Evolutionary conservation across 2,329 filamentous ascomycete genomes (phyloP).

Genomic region (Neurospora crassa): DNA sequence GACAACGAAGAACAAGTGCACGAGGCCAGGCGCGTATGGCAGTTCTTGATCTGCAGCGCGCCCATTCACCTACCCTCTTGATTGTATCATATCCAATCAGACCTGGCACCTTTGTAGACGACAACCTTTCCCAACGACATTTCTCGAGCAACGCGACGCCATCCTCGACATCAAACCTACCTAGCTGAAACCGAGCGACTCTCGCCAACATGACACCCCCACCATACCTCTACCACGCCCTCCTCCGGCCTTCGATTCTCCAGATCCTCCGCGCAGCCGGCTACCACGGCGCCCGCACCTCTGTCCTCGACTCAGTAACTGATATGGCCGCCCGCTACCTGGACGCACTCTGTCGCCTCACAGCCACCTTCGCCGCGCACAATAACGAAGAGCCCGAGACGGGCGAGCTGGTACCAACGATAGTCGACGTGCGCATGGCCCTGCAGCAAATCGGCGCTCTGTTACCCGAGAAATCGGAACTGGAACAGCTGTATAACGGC

Average conservation of each 20-base stretch:
- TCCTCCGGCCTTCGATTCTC: conserved; percentile 77
- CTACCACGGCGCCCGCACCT: conserved; percentile 73
- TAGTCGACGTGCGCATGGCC: conserved; percentile 78
- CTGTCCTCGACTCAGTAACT: conserved; percentile 78
- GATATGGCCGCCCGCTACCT: conserved; percentile 81
- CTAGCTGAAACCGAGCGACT: not conserved
- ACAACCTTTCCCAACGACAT: not conserved
- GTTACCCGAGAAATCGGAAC: conserved; percentile 53
- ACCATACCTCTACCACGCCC: conserved; percentile 53
- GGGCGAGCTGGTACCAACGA: conserved; percentile 49
- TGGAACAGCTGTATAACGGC: conserved; percentile 59
- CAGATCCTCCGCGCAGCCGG: conserved; percentile 88
- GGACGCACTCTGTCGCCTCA: conserved; percentile 60
- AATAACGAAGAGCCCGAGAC: conserved; percentile 55
- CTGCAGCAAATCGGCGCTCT: conserved; percentile 73
- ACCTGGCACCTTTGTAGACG: not conserved
- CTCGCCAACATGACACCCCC: conserved; percentile 33
- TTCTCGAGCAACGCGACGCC: not conserved
- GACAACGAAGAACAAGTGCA: not conserved
- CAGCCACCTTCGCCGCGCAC: conserved; percentile 60
- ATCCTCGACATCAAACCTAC: not conserved
- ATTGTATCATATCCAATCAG: not conserved
- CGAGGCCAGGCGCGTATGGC: not conserved
- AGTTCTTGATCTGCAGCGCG: not conserved
- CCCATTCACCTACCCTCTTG: not conserved